These are phyloP conservation scores for Pinus albicaulis DNA, from an alignment of 75 land plant genomes.

Conservation along the genomic window DNA sequence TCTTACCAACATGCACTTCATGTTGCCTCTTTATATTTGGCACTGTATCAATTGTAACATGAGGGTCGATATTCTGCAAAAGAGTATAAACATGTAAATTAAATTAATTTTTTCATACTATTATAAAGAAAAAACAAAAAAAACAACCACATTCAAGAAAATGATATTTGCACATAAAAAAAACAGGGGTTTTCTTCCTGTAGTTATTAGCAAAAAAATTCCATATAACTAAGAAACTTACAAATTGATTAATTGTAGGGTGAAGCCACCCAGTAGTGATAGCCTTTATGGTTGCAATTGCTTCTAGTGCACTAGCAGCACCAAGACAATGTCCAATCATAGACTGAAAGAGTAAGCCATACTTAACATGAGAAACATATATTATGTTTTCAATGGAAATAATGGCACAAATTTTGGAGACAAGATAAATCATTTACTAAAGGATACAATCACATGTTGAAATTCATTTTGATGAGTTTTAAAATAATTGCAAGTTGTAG, in stretches of 20 bases:
- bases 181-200: not conserved
- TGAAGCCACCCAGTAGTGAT: conserved; percentile 71
- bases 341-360: conserved; percentile 25
- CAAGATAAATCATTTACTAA: not conserved
- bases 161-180: not conserved
- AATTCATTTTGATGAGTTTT: not conserved
- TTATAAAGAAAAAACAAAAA: not conserved
- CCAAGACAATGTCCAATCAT: conserved; percentile 68
- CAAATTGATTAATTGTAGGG: conserved; percentile 58
- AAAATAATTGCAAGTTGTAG: not conserved
- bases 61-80: conserved; percentile 44
- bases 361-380: not conserved
- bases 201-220: conserved; percentile 1
- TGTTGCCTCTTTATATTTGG: conserved; percentile 57
- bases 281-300: conserved; percentile 60
- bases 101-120: not conserved
- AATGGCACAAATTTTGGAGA: not conserved
- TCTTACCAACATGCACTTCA: conserved; percentile 58
- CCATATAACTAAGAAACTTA: conserved; percentile 1
- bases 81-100: not conserved
- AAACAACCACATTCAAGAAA: not conserved
- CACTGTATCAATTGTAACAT: conserved; percentile 55
- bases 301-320: conserved; percentile 64
- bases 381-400: not conserved
- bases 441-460: not conserved